phyloP scores from a whole-genome alignment of 768 basidiomycete genomes.

The Auricularia heimuer region DNA sequence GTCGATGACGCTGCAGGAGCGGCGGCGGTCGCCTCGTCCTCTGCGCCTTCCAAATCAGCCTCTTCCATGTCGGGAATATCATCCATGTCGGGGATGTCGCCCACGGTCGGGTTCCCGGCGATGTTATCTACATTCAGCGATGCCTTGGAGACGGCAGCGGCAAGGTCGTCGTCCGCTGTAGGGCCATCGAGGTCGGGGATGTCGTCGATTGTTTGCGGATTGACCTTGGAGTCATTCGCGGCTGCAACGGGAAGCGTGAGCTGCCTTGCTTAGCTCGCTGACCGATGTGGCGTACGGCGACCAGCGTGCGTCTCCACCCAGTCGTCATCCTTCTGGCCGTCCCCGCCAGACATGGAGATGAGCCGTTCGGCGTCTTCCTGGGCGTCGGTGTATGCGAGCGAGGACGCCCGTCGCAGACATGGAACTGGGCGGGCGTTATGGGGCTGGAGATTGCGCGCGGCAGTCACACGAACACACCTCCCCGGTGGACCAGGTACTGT shows the following conservation, averaged over 20 bases:
- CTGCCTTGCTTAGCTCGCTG: neutral
- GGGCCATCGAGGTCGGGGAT: conserved; percentile 74
- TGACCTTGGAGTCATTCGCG: conserved; percentile 38
- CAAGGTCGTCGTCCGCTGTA: conserved; percentile 7
- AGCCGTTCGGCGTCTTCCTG: conserved; percentile 95
- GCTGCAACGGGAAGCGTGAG: conserved; percentile 3
- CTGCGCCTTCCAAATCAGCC: conserved; percentile 78
- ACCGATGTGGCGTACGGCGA: conserved; percentile 26
- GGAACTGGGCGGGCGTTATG: conserved; percentile 45
- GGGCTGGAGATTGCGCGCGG: neutral
- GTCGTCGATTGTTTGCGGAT: conserved; percentile 61
- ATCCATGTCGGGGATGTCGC: conserved; percentile 83
- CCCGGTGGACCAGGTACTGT: conserved; percentile 91
- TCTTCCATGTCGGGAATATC: conserved; percentile 99
- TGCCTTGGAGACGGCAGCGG: neutral
- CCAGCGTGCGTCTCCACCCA: conserved; percentile 99
- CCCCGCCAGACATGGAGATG: conserved; percentile 55
- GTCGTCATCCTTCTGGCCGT: conserved; percentile 56
- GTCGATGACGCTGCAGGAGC: conserved; percentile 22
- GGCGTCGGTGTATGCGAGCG: conserved; percentile 87
- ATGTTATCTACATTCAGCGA: neutral
- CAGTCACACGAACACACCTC: conserved; percentile 29
- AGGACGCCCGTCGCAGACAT: conserved; percentile 86
- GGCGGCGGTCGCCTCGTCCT: conserved; percentile 67
- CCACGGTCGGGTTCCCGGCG: conserved; percentile 10